phyloP scores from a whole-genome alignment of 306 rosid genomes.

The Rosa rugosa region DNA sequence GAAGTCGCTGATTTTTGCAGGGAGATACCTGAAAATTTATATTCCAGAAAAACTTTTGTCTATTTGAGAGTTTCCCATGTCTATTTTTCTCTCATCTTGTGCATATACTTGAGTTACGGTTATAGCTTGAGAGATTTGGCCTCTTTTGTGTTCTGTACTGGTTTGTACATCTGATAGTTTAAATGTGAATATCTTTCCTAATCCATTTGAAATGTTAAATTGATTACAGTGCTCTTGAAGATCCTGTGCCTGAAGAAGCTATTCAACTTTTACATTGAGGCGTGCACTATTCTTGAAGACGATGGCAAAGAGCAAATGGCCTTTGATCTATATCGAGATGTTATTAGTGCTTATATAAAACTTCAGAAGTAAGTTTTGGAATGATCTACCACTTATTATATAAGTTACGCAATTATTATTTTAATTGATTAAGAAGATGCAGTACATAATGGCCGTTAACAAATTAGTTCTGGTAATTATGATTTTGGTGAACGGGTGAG shows the following conservation, averaged over 20 bases:
- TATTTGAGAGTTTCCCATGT: neutral
- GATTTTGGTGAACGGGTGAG: too few relatives aligned
- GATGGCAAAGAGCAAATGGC: slow-evolving; percentile 89
- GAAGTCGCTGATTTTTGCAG: slow-evolving; percentile 55
- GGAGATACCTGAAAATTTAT: neutral
- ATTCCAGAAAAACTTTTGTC: neutral
- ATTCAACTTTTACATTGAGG: slow-evolving; percentile 82
- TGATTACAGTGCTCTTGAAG: slow-evolving; percentile 78
- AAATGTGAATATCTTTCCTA: neutral
- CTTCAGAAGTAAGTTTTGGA: too few relatives aligned
- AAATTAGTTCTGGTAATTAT: too few relatives aligned
- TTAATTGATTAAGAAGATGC: too few relatives aligned
- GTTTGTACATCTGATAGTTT: neutral
- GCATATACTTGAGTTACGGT: neutral
- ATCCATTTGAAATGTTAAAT: slow-evolving; percentile 10
- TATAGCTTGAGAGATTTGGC: neutral
- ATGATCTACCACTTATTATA: too few relatives aligned
- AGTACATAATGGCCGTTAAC: too few relatives aligned
- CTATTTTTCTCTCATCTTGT: neutral
- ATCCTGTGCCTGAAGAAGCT: slow-evolving; percentile 75
- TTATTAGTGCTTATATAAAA: too few relatives aligned
- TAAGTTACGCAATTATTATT: too few relatives aligned
- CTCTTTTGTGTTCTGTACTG: neutral
- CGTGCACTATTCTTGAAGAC: slow-evolving; percentile 84
- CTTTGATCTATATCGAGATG: too few relatives aligned